Percentiles rank a stretch among this genome's conserved stretches.
These are phyloP conservation scores for Auriculariales sp. DNA, from an alignment of 768 basidiomycete species.

Conservation along the genomic window DNA sequence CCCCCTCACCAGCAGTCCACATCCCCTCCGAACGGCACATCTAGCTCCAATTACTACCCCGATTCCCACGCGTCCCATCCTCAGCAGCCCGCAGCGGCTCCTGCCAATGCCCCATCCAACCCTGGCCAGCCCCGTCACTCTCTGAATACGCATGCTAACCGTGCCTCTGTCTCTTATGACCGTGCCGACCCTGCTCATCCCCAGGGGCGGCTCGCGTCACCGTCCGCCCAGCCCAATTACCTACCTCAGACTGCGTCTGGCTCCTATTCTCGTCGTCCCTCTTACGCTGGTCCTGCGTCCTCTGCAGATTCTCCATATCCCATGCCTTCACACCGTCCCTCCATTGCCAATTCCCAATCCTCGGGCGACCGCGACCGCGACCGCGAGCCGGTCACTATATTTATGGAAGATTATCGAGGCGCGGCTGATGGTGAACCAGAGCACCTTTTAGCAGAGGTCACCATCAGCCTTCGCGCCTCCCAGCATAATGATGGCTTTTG, in stretches of 20 bases:
- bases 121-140: background rate
- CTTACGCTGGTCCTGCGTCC: background rate
- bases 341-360: no score
- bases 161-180: no score
- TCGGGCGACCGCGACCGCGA: no score
- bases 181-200: background rate
- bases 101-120: background rate
- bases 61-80: no score
- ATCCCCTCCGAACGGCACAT: background rate
- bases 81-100: background rate
- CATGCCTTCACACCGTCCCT: no score
- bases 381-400: constrained; percentile 45
- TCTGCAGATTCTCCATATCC: background rate
- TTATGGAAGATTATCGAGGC: constrained; percentile 49
- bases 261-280: background rate
- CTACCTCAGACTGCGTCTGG: background rate
- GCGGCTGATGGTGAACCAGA: constrained; percentile 25
- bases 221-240: background rate
- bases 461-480: constrained; percentile 35
- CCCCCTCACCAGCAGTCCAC: background rate
- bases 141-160: background rate
- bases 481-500: constrained; percentile 46
- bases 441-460: constrained; percentile 49
- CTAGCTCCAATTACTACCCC: no score
- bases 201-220: background rate